These are phyloP conservation scores for Pelargonium myrrhifolium DNA, from an alignment of 441 rosid genomes.

Conservation along the genomic window DNA sequence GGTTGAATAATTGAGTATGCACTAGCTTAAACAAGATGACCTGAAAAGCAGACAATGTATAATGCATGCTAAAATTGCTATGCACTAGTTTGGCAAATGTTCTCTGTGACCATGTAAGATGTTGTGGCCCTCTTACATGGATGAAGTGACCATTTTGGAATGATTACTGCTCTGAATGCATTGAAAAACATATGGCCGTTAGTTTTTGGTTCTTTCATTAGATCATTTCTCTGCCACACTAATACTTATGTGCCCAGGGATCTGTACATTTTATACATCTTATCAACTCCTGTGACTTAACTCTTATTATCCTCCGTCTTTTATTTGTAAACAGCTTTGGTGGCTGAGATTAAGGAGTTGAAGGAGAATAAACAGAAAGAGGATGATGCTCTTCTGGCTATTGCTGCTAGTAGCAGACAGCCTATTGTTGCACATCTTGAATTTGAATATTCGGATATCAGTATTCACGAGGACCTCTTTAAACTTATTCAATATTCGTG, in stretches of 20 bases:
- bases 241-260: neutral
- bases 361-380: conserved; percentile 73
- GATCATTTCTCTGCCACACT: neutral
- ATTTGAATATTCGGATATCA: conserved; percentile 71
- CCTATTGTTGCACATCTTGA: conserved; percentile 60
- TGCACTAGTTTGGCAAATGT: neutral
- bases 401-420: conserved; percentile 79
- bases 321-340: conserved; percentile 48
- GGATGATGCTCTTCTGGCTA: conserved; percentile 74
- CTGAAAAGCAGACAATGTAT: neutral
- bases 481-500: conserved; percentile 91
- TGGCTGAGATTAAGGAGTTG: conserved; percentile 83
- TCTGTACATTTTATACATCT: neutral
- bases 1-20: neutral
- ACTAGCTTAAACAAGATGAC: neutral
- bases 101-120: neutral
- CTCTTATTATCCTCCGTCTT: conserved; percentile 2
- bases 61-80: neutral
- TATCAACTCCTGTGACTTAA: neutral
- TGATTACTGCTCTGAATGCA: neutral
- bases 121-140: neutral
- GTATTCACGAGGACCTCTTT: conserved; percentile 84
- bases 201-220: neutral
- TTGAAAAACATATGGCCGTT: neutral
- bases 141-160: neutral